These are phyloP conservation scores for Barnettozyma pratensis DNA, from an alignment of 805 yeast genomes.

Conservation along the genomic window DNA sequence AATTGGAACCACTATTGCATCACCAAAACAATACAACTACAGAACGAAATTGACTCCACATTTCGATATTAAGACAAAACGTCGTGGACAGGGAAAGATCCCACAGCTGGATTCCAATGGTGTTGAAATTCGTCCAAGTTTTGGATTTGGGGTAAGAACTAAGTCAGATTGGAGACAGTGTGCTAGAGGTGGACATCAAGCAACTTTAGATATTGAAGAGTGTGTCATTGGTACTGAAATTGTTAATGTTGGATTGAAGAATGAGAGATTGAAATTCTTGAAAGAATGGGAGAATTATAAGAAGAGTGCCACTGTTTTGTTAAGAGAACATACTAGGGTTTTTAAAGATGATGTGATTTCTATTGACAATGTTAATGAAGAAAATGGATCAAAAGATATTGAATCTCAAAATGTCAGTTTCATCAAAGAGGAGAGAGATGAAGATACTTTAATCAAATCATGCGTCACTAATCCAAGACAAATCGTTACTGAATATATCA, in stretches of 20 bases:
- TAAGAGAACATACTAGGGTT: slow-evolving; percentile 69
- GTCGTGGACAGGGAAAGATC: slow-evolving; percentile 30
- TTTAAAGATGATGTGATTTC: slow-evolving; percentile 17
- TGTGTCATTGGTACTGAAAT: slow-evolving; percentile 84
- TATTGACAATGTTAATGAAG: slow-evolving; percentile 29
- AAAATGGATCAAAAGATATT: slow-evolving; percentile 42
- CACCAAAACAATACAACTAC: slow-evolving; percentile 73
- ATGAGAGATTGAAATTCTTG: slow-evolving; percentile 58
- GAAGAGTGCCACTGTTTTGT: slow-evolving; percentile 80
- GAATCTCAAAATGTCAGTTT: slow-evolving; percentile 31
- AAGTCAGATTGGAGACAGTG: slow-evolving; percentile 68
- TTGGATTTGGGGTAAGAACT: slow-evolving; percentile 90
- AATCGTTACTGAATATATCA: slow-evolving; percentile 70
- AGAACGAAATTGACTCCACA: slow-evolving; percentile 96
- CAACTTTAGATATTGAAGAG: slow-evolving; percentile 87
- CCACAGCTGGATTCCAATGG: slow-evolving; percentile 78
- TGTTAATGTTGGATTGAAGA: slow-evolving; percentile 65
- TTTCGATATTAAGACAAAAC: slow-evolving; percentile 68
- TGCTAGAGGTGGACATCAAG: slow-evolving; percentile 55
- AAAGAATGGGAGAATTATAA: slow-evolving; percentile 42
- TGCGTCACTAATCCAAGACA: slow-evolving; percentile 78
- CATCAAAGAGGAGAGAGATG: slow-evolving; percentile 26
- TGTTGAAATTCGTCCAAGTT: slow-evolving; percentile 47
- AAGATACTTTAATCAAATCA: slow-evolving; percentile 44
- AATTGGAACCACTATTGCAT: slow-evolving; percentile 59